A percentile compares a stretch with the other conserved stretches of the same genome.
phyloP scores from a whole-genome alignment of 257 asterid genomes.

The Scutellaria barbata region DNA sequence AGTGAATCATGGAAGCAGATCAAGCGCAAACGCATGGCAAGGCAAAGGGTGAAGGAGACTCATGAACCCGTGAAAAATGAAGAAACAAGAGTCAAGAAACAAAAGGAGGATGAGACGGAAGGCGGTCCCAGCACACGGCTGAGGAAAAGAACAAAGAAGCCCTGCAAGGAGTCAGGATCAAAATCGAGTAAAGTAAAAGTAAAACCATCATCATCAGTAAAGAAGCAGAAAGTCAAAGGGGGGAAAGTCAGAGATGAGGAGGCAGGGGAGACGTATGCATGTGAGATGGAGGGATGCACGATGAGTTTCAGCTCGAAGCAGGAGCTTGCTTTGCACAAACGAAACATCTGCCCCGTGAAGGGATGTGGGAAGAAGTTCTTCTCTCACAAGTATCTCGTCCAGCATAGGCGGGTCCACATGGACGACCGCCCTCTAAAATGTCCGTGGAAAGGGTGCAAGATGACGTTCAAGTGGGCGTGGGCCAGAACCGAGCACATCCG shows the following conservation, averaged over 20 bases:
- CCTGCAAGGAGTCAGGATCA: constrained; percentile 45
- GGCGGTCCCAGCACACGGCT: constrained; percentile 94
- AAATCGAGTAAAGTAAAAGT: constrained; percentile 42
- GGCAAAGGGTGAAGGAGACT: constrained; percentile 45
- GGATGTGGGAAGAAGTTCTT: constrained; percentile 97
- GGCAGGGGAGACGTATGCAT: constrained; percentile 51
- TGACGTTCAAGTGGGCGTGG: constrained; percentile 99
- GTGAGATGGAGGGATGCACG: constrained; percentile 88
- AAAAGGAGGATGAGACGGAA: constrained; percentile 52
- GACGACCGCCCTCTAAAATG: constrained; percentile 98
- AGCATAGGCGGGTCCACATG: constrained; percentile 95
- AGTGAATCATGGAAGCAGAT: constrained; percentile 49
- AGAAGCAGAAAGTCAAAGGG: constrained; percentile 59
- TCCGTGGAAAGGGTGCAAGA: constrained; percentile 99
- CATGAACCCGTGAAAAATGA: constrained; percentile 43
- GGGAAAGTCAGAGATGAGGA: constrained; percentile 56
- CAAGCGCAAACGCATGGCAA: constrained; percentile 52
- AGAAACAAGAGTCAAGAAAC: constrained; percentile 40
- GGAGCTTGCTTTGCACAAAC: constrained; percentile 76
- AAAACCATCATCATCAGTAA: constrained; percentile 40
- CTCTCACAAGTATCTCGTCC: constrained; percentile 93
- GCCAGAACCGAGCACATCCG: constrained; percentile 97
- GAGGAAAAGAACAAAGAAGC: constrained; percentile 65
- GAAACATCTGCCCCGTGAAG: constrained; percentile 81
- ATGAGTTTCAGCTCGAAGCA: constrained; percentile 82